These are phyloP conservation scores for Suhomyces xylopsoci DNA, from an alignment of 805 yeast genomes.

Conservation along the genomic window DNA sequence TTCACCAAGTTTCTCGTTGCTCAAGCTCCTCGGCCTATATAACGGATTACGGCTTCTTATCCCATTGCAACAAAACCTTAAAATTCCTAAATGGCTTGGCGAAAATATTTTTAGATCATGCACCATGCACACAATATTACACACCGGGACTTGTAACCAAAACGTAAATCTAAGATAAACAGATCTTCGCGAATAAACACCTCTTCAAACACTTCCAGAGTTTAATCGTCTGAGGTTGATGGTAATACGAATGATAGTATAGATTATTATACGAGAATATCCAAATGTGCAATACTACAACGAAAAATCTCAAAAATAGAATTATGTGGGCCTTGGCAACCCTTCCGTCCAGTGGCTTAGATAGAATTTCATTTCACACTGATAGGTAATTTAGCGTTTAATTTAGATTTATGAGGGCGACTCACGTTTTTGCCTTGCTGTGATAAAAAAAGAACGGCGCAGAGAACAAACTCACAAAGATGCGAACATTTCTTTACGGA, in stretches of 20 bases:
- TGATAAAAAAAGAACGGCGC: background rate
- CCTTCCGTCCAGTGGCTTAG: background rate
- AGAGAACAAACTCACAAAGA: background rate
- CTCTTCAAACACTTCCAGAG: background rate
- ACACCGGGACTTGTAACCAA: background rate
- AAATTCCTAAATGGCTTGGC: background rate
- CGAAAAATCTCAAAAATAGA: background rate
- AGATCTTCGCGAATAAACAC: background rate
- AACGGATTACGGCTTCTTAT: background rate
- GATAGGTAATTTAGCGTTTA: background rate
- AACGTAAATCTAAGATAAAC: background rate
- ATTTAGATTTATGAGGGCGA: background rate
- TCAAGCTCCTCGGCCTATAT: background rate
- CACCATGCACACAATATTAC: background rate
- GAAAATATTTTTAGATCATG: background rate
- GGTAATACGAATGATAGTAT: background rate
- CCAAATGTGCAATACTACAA: background rate
- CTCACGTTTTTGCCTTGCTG: background rate
- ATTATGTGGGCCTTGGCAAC: background rate
- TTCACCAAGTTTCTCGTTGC: background rate
- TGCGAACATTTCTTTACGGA: background rate
- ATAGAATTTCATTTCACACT: background rate
- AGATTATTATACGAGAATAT: background rate
- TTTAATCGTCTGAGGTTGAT: background rate
- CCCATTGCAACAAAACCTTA: background rate